Evolutionary conservation across 1,284 basidiomycete species (phyloP), one percentile per base, ranked within the genome.

Genomic region (Coniferiporia weirii): DNA sequence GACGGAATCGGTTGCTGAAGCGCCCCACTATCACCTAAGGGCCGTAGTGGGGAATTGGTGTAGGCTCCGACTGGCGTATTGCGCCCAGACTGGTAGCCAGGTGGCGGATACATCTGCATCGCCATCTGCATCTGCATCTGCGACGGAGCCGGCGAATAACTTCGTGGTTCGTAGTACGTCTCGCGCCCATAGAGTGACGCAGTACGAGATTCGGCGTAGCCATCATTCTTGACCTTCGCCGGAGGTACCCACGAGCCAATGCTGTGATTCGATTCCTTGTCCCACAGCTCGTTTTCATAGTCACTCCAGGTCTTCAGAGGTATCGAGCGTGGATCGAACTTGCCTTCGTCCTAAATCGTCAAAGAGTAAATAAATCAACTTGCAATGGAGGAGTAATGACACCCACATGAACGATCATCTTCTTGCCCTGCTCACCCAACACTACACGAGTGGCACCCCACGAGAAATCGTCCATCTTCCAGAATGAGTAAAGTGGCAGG

Each of bases 381-480:
- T 4, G n/a, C 7, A 36, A 49, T 17, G 35, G 22, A 17, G n/a
- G 36, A 57, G 27, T 27, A 52, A n/a, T 15, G 54, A 17, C 0
- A 79, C 87, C 64, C 70, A 93, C 91, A 72, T 98, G 96, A 56
- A 98, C 86, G 64, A 98, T 87, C 65, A 98, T 78, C 76, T 94
- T 95, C 81, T 96, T 95, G 34, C 95, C 96, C 60, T 87, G 83
- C 74, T 99, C 96, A 66, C 95, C 96, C 65, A 97, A 77, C 36
- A 99, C 95, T 63, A 95, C 73, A 84, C 92, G 91, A 19, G 95
- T 97, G 51, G 83, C 82, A 83, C 97, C 97, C 97, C 94, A 97
- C 3, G 93, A 95, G 83, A 98, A 98, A 75, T 97, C 94, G 74
- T 98, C 96, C 95, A 98, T 98, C 66, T 82, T 86, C 96, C 95